A percentile compares a stretch with the other conserved stretches of the same genome.
Conservation (phyloP, 169 alveolate species). For the Cryptosporidium tyzzeri region DNA sequence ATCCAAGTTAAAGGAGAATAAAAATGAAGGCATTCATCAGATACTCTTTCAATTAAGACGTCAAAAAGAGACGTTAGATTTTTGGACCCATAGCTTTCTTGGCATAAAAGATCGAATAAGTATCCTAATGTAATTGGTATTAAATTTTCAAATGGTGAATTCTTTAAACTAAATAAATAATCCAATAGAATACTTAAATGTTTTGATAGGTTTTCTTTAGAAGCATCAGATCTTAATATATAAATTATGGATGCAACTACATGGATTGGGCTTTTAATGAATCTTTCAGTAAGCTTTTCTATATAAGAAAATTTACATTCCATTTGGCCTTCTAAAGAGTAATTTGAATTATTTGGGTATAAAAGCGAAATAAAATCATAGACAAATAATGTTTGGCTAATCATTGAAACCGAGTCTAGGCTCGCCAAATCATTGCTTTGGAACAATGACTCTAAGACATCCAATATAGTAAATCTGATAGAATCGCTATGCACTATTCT, state of each 20-base stretch:
- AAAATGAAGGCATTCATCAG: slow-evolving; percentile 4
- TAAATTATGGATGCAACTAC: slow-evolving; percentile 22
- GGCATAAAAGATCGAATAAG: slow-evolving; percentile 11
- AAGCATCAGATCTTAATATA: slow-evolving; percentile 10
- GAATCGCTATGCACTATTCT: background rate
- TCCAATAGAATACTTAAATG: slow-evolving; percentile 12
- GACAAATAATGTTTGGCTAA: slow-evolving; percentile 38
- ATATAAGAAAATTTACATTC: background rate
- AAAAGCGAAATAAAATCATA: slow-evolving; percentile 9
- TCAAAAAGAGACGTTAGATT: slow-evolving; percentile 13
- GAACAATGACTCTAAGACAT: slow-evolving; percentile 20
- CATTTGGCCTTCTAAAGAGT: background rate
- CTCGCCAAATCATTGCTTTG: slow-evolving; percentile 19
- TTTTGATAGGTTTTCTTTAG: background rate
- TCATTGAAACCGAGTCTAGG: slow-evolving; percentile 28
- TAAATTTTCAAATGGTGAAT: slow-evolving; percentile 40
- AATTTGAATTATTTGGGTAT: background rate
- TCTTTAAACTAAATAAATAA: slow-evolving; percentile 22
- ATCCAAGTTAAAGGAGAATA: slow-evolving; percentile 51
- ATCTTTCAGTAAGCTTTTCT: background rate
- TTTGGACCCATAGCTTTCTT: background rate
- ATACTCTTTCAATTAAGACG: background rate
- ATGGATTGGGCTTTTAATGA: slow-evolving; percentile 60
- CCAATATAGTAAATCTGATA: slow-evolving; percentile 34
- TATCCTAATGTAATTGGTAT: slow-evolving; percentile 28